phyloP scores from a whole-genome alignment of 257 asterid species.

The Haberlea rhodopensis region DNA sequence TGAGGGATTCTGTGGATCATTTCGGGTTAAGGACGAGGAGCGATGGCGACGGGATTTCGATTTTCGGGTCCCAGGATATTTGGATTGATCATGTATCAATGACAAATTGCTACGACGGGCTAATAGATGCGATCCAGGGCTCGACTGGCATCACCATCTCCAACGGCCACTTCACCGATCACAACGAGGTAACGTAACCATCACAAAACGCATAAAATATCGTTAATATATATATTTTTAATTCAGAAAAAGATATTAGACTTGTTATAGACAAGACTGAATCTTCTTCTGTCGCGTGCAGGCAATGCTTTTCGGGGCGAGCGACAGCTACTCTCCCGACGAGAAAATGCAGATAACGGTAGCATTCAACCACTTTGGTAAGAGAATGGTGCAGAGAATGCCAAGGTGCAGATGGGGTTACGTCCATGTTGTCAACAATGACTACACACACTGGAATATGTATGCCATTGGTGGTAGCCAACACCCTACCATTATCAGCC shows the following conservation, averaged over 20 bases:
- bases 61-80: slow-evolving; percentile 33
- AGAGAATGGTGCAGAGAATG: slow-evolving; percentile 52
- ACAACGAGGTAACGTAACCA: slow-evolving; percentile 30
- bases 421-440: slow-evolving; percentile 40
- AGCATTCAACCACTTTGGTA: slow-evolving; percentile 55
- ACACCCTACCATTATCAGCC: slow-evolving; percentile 43
- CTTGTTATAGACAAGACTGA: no score
- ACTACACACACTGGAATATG: slow-evolving; percentile 47
- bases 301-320: slow-evolving; percentile 40
- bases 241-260: no score
- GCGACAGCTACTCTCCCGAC: slow-evolving; percentile 25
- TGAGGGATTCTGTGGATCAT: slow-evolving; percentile 37
- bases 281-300: no score
- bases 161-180: slow-evolving; percentile 41
- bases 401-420: slow-evolving; percentile 35
- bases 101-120: slow-evolving; percentile 33
- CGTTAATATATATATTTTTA: no score
- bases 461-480: slow-evolving; percentile 47
- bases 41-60: slow-evolving; percentile 45
- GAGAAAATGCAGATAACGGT: slow-evolving; percentile 47
- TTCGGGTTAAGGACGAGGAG: slow-evolving; percentile 27
- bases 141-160: slow-evolving; percentile 46
- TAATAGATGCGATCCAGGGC: slow-evolving; percentile 38
- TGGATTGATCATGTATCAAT: slow-evolving; percentile 49
- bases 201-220: no score